Evolutionary conservation across 495 filamentous ascomycete genomes (phyloP).

Genomic region (Penicillium coffeae): DNA sequence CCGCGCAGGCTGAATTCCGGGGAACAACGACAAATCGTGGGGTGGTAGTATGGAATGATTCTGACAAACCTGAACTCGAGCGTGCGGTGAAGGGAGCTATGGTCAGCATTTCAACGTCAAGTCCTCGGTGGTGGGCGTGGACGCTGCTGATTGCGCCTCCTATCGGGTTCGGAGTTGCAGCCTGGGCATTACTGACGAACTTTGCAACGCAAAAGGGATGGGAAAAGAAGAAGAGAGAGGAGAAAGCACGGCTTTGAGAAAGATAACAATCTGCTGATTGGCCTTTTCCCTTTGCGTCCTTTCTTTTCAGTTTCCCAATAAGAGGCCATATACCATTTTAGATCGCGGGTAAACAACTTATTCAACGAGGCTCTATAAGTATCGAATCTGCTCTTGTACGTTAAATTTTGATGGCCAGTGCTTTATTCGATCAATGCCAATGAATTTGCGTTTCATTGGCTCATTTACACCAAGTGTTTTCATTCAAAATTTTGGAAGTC

Average conservation of each 20-base stretch:
- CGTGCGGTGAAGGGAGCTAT: constrained; percentile 60
- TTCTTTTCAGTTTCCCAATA: too few relatives aligned
- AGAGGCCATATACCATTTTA: background rate
- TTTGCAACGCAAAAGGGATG: constrained; percentile 63
- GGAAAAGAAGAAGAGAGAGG: constrained; percentile 60
- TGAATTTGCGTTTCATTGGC: too few relatives aligned
- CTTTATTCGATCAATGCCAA: too few relatives aligned
- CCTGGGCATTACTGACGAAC: constrained; percentile 65
- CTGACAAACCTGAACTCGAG: constrained; percentile 60
- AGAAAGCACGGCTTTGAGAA: constrained; percentile 52
- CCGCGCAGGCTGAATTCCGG: constrained; percentile 60
- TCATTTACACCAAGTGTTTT: background rate
- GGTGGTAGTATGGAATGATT: constrained; percentile 85
- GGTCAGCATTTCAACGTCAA: constrained; percentile 52
- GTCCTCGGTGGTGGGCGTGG: constrained; percentile 80
- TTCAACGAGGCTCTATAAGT: too few relatives aligned
- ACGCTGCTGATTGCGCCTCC: constrained; percentile 68
- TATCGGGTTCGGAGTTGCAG: constrained; percentile 58
- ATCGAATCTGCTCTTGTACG: background rate
- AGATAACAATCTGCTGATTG: too few relatives aligned
- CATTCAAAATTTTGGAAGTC: background rate
- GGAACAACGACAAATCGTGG: constrained; percentile 56
- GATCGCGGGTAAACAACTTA: too few relatives aligned
- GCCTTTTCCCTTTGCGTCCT: too few relatives aligned
- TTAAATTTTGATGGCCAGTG: too few relatives aligned